phyloP scores from a whole-genome alignment of 768 basidiomycete species.

The Lactarius sp. region DNA sequence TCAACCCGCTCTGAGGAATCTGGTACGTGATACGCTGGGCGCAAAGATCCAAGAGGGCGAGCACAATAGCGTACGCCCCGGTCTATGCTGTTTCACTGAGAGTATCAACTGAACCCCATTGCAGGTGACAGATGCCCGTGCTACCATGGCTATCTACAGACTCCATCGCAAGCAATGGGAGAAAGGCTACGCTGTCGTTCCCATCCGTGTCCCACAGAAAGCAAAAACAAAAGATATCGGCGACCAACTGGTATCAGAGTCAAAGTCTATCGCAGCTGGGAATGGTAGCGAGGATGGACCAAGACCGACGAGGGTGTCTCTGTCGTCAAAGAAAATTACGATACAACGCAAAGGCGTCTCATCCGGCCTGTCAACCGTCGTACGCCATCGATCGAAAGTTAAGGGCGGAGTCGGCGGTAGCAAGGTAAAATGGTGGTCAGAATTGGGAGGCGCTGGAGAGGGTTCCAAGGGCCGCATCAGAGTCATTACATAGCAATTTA shows the following conservation, averaged over 20 bases:
- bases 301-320: background rate
- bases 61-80: slow-evolving; percentile 74
- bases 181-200: slow-evolving; percentile 19
- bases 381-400: slow-evolving; percentile 6
- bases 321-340: background rate
- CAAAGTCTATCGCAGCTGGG: background rate
- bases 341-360: slow-evolving; percentile 17
- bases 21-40: slow-evolving; percentile 75
- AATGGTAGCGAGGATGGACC: background rate
- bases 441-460: slow-evolving; percentile 7
- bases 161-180: slow-evolving; percentile 85
- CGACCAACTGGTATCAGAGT: background rate
- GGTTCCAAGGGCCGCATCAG: slow-evolving; percentile 13
- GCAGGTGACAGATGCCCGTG: slow-evolving; percentile 88
- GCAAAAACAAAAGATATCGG: slow-evolving; percentile 8
- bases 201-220: slow-evolving; percentile 11
- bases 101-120: background rate
- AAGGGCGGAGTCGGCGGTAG: background rate
- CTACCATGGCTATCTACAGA: slow-evolving; percentile 91
- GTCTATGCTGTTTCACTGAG: background rate
- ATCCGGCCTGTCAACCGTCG: slow-evolving; percentile 22
- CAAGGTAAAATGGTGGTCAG: slow-evolving; percentile 16
- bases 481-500: background rate
- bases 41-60: slow-evolving; percentile 82
- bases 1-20: slow-evolving; percentile 69